Evolutionary conservation across 108 stramenopile genomes (phyloP), one percentile per base, ranked within the genome.

Genomic region (Cyclostephanos tholiformis): DNA sequence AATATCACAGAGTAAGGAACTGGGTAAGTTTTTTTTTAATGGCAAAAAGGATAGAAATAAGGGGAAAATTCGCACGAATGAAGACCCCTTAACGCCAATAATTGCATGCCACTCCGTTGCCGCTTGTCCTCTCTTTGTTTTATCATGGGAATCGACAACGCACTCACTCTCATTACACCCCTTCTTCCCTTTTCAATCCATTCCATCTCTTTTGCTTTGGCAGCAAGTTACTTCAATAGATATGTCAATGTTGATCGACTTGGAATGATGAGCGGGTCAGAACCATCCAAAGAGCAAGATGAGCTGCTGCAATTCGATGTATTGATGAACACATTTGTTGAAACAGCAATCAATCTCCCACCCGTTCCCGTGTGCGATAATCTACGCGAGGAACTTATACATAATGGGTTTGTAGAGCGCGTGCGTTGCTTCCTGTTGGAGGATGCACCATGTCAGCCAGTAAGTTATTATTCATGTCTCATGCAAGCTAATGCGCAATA

Each of bases 351-450:
- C 36, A 85, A 80, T 69, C 72, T 95, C 9, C 93, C 91, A 35
- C 82, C 89, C 3, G 90, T 87, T 58, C 72, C 82, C 27, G 88
- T 95, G 2, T 95, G 93, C 43, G 76, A 92, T 57, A 79, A 91
- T 30, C 74, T 95, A 43, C 79, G 93, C 9, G 48, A 70, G 16
- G 82, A 86, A 67, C 74, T 95, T 11, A 74, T 91, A 6, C 50
- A 57, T 13, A 89, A 90, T 76, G 89, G 91, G 11, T 89, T 90
- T 62, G 82, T 95, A 1, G 77, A 85, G 22, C 72, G 74, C 2
- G 69, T 95, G 29, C 71, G 62, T 9, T 32, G 20, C 1, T 88
- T 89, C 77, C 50, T 90, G 38, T 48, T 91, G 56, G 32, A 71
- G 23, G 75, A 79, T 36, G 75, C 86, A 36, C 94, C 94, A 4